Conservation (phyloP, 2,329 filamentous ascomycete species). For the Colletotrichum paranaense region DNA sequence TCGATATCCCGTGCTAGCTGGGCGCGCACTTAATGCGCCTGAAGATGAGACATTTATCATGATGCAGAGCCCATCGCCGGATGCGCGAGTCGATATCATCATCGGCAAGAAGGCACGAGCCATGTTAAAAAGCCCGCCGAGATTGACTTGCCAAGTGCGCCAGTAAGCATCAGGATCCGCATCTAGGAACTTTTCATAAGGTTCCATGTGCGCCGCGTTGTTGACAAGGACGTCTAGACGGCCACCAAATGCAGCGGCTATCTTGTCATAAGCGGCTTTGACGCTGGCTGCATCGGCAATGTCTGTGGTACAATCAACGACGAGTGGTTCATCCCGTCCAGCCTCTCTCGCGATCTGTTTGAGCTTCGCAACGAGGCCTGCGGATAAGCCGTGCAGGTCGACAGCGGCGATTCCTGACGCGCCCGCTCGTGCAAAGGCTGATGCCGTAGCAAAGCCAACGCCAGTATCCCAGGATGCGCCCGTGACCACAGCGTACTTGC, state of each 20-base stretch:
- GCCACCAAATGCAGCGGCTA: constrained; percentile 30
- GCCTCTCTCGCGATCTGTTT: constrained; percentile 34
- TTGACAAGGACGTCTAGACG: constrained; percentile 28
- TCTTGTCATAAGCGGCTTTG: constrained; percentile 9
- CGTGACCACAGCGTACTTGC: constrained; percentile 38
- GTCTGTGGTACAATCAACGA: constrained; percentile 32
- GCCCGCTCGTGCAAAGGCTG: constrained; percentile 38
- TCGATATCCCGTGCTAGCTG: constrained; percentile 17
- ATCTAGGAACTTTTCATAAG: constrained; percentile 33
- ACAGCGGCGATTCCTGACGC: constrained; percentile 38
- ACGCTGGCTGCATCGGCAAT: constrained; percentile 36
- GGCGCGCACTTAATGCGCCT: constrained; percentile 36
- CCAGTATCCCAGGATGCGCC: constrained; percentile 37
- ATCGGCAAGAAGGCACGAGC: constrained; percentile 37
- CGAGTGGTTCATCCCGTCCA: constrained; percentile 34
- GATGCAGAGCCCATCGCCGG: constrained; percentile 25
- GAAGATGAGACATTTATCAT: constrained; percentile 38
- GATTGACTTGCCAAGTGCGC: constrained; percentile 39
- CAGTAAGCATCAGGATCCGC: constrained; percentile 37
- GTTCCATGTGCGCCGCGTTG: constrained; percentile 36
- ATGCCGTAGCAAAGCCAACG: constrained; percentile 36
- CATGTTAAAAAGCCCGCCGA: constrained; percentile 37
- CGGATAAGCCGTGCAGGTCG: constrained; percentile 36
- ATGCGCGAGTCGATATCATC: constrained; percentile 22
- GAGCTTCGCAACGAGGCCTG: constrained; percentile 34